A percentile compares a stretch with the other conserved stretches of the same genome.
Conservation (phyloP, 176 grass and related monocot genomes). For the Carex littledalei region DNA sequence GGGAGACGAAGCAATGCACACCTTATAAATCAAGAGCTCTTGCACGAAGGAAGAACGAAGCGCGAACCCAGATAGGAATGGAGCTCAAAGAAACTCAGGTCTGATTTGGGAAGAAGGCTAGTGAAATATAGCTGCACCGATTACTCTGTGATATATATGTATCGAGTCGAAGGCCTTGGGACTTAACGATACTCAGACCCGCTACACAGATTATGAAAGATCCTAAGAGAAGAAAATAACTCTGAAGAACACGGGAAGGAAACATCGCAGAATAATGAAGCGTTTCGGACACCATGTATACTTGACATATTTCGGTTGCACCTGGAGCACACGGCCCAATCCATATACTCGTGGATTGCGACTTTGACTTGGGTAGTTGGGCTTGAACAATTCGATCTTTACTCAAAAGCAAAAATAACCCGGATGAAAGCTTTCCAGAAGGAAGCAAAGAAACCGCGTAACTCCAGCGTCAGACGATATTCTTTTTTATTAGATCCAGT, state of each 20-base stretch:
- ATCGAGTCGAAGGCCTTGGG: background rate
- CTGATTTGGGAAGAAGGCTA: conserved; percentile 2
- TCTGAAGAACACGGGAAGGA: background rate
- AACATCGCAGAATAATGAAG: background rate
- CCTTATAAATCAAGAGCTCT: background rate
- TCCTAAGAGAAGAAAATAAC: background rate
- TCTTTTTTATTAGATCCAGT: too few relatives aligned
- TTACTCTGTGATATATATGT: background rate
- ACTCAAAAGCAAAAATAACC: too few relatives aligned
- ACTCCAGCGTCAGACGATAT: too few relatives aligned
- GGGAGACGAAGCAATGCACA: background rate
- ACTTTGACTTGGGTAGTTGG: background rate
- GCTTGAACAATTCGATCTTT: background rate
- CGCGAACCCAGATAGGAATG: background rate
- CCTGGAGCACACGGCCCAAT: background rate
- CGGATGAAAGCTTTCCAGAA: too few relatives aligned
- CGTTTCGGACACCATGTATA: background rate
- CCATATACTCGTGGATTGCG: background rate
- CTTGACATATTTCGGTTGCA: background rate
- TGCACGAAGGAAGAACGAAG: background rate
- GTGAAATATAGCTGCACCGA: background rate
- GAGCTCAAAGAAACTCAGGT: background rate
- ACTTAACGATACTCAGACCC: background rate
- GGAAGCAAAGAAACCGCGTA: too few relatives aligned
- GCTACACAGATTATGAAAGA: background rate